Percentiles rank a stretch among this genome's conserved stretches.
These are phyloP conservation scores for Pseudocercospora fuligena DNA, from an alignment of 2,329 filamentous ascomycete species.

Conservation along the genomic window DNA sequence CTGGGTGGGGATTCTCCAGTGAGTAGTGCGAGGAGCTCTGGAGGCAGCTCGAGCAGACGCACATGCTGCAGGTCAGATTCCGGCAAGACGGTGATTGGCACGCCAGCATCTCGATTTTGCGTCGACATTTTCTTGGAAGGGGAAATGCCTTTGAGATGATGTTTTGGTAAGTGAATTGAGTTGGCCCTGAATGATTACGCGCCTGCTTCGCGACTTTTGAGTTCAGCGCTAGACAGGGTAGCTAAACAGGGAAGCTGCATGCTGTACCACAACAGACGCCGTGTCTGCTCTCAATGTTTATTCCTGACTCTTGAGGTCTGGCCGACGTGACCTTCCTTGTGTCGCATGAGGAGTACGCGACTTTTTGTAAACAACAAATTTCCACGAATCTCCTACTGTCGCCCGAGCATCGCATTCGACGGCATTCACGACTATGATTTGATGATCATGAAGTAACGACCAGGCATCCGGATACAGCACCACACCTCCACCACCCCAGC, in stretches of 20 bases:
- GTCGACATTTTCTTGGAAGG: conserved; percentile 47
- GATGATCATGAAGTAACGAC: conserved; percentile 20
- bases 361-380: background rate
- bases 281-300: background rate
- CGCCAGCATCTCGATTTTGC: conserved; percentile 44
- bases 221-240: conserved; percentile 2
- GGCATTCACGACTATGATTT: conserved; percentile 18
- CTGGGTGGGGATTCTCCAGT: conserved; percentile 42
- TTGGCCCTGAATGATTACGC: background rate
- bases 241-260: background rate
- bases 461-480: conserved; percentile 7
- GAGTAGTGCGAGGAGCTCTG: conserved; percentile 61
- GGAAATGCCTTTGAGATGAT: background rate
- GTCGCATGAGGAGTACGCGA: background rate
- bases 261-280: background rate
- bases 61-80: conserved; percentile 57
- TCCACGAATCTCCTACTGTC: background rate
- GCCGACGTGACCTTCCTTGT: conserved; percentile 3
- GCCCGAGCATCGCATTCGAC: background rate
- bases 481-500: background rate
- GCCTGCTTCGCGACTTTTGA: conserved; percentile 1
- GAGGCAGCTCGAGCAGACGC: conserved; percentile 64
- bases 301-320: background rate
- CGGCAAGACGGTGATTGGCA: conserved; percentile 50
- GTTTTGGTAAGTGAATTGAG: background rate